Evolutionary conservation across 208 protist species (phyloP), one percentile per base, ranked within the genome.

Genomic region (Jaenimonas drosophilae): DNA sequence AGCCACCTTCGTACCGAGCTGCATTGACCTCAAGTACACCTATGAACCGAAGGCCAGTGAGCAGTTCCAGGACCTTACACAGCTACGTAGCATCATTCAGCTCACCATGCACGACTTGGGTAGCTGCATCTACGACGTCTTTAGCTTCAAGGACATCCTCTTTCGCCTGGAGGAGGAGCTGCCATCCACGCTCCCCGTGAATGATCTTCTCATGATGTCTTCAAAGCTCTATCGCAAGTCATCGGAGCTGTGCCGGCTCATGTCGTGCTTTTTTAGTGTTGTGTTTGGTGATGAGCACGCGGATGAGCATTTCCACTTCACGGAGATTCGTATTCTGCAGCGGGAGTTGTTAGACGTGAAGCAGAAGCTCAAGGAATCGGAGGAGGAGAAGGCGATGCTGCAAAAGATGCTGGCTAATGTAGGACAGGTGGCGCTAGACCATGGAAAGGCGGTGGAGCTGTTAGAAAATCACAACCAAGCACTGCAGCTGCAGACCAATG

Each of bases 221-320:
- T 96, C 89, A 2, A 90, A 91, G 24, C 55, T 96, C 2, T 93
- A 90, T 50, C 79, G 89, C 4, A 64, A 65, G 4, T 82, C 80
- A 6, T 64, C 74, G 7, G 77, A 91, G 59, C 69, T 96, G 0
- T 71, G 69, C 11, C 75, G 81, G 0, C 48, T 90, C 16, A 64
- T 96, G n/a, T 61, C 65, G 25, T 86, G 71, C 57, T 94, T 96
- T 37, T 94, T 96, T 59, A 64, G 57, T 4, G 82, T 93, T 2
- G 55, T 87, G 1, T 96, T 96, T 56, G 80, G 77, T 0, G 83
- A 94, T 20, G 80, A 86, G 17, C 57, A 85, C 56, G 55, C 27
- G 4, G 89, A 96, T 36, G 86, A 94, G 56, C 73, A 89, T 57
- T 96, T 90, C 49, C 76, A 76, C 49, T 94, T 96, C 41, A 75